Base-by-base conservation (phyloP, 768 basidiomycete species). In the Xerocomellus amylosporus region DNA sequence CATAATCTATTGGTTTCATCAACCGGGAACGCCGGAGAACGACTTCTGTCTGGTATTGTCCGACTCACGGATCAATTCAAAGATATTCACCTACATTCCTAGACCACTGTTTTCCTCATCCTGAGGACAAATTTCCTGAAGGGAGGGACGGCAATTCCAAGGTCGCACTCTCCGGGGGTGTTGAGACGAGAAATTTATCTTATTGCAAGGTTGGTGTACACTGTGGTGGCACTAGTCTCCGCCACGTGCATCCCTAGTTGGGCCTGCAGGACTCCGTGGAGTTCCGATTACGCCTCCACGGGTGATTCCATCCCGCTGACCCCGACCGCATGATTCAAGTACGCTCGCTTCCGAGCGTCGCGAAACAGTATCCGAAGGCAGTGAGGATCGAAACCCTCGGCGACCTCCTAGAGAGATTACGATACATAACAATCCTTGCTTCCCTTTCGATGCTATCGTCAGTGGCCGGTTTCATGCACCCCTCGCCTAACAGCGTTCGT, bases 281-380 rank as follows among this genome's bases (percentile, higher is more conserved):
- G 41, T 58, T 60, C 60, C 65, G 59, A 49, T 45, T 7, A 46
- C 28, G 28, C 59, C 58, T 49, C 56, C 55, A 55, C 50, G 50
- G 46, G 39, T 13, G 49, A 40, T 20, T 20, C 38, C n/a, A 38
- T 31, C 34, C 51, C 45, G 28, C 49, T 53, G 51, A 43, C 43
- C 3, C 30, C 9, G 10, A 30, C 30, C 54, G 54, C 57, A 60
- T 49, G 47, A 58, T 57, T 51, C 30, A 30, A 30, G 30, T 54
- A 46, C 39, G 30, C 51, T 56, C 57, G 54, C 58, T 62, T 64
- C 59, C 50, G 14, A 63, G 58, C 20, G 24, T 38, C 44, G 60
- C 58, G 49, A 63, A 59, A 67, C 64, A 65, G 42, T 46, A 53
- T 44, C 58, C 57, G 55, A 59, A 57, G 55, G 51, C 53, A 44